These are phyloP conservation scores for Schizonepeta tenuifolia DNA, from an alignment of 257 asterid genomes.

Conservation along the genomic window DNA sequence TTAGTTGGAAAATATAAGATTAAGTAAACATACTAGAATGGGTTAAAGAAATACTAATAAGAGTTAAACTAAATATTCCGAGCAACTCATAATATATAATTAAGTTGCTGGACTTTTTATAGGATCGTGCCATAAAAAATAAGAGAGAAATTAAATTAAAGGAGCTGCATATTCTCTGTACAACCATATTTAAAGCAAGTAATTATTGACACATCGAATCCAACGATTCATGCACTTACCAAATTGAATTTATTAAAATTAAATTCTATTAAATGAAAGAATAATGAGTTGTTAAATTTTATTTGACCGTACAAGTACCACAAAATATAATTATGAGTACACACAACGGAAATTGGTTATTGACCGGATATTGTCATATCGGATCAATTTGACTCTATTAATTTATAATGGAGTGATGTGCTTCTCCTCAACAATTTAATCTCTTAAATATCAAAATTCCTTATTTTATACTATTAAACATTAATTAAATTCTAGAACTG, in stretches of 20 bases:
- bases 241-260: slow-evolving; percentile 1
- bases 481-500: no score
- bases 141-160: background rate
- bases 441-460: background rate
- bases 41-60: background rate
- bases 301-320: slow-evolving; percentile 19
- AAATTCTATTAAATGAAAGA: slow-evolving; percentile 1
- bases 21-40: background rate
- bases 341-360: slow-evolving; percentile 18
- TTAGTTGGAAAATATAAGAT: background rate
- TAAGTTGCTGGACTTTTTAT: background rate
- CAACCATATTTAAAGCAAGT: background rate
- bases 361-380: slow-evolving; percentile 18
- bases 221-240: slow-evolving; percentile 25
- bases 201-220: slow-evolving; percentile 16
- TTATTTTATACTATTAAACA: no score
- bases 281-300: background rate
- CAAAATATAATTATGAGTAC: background rate
- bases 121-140: background rate
- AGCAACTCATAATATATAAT: background rate
- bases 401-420: no score
- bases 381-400: background rate
- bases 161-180: background rate
- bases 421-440: background rate
- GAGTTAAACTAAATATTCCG: background rate